phyloP scores from a whole-genome alignment of 768 basidiomycete genomes.

The Suillus fuscotomentosus region DNA sequence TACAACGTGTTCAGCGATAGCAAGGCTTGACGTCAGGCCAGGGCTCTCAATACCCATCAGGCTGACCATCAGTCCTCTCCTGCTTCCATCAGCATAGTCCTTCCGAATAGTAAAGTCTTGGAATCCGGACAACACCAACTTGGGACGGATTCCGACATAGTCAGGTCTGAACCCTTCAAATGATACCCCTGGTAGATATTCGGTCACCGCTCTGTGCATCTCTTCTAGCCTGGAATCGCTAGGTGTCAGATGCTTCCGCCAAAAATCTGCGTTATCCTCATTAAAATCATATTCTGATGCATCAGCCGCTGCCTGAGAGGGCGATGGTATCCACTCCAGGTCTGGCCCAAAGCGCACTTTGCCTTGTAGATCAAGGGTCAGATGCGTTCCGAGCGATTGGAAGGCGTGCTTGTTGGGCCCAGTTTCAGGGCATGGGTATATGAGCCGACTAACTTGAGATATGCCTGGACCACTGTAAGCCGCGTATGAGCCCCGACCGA shows the following conservation, averaged over 20 bases:
- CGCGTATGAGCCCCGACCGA: constrained; percentile 84
- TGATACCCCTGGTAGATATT: constrained; percentile 66
- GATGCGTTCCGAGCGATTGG: constrained; percentile 88
- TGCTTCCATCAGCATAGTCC: constrained; percentile 51
- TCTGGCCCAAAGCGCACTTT: constrained; percentile 92
- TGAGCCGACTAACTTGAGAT: constrained; percentile 63
- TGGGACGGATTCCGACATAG: constrained; percentile 86
- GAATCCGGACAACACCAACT: constrained; percentile 81
- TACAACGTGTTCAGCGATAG: constrained; percentile 82
- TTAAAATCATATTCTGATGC: constrained; percentile 26
- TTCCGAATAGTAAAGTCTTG: constrained; percentile 78
- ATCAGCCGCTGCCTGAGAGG: constrained; percentile 16
- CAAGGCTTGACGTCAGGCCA: constrained; percentile 84
- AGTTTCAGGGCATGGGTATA: constrained; percentile 88
- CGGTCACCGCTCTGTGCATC: constrained; percentile 71
- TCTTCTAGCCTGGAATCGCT: constrained; percentile 56
- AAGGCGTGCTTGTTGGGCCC: constrained; percentile 61
- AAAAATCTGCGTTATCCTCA: constrained; percentile 66
- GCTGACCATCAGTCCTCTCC: constrained; percentile 59
- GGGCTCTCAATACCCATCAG: constrained; percentile 91
- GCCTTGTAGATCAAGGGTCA: constrained; percentile 83
- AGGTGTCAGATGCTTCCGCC: constrained; percentile 64
- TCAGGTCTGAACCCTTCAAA: constrained; percentile 70
- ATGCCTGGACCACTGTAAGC: constrained; percentile 83
- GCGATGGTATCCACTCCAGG: constrained; percentile 78